Base-by-base conservation (phyloP, 2,329 filamentous ascomycete species). In the Chaetomiaceae sp. region DNA sequence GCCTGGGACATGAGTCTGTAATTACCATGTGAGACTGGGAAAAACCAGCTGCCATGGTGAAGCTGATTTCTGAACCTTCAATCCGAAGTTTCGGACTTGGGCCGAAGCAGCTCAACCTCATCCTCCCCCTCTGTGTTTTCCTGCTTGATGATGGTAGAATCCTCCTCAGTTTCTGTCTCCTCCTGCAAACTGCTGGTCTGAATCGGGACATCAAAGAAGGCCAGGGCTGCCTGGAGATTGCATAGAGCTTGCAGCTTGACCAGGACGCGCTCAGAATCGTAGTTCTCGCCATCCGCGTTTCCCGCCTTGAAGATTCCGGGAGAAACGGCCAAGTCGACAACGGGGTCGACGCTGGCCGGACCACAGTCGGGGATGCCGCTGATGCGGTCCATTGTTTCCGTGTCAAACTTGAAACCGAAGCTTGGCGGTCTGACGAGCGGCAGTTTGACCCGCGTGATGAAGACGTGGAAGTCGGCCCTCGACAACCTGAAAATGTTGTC, bases 301-400 rank as follows among this genome's bases (percentile, higher is more conserved):
- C 52, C 48, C 19, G 39, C 30, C 19, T 58, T 57, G 19, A 55
- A 4, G 19, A 58, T 48, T 1, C 50, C 49, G 5, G 56, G 54
- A 2, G 50, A 48, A 20, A 54, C 42, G 14, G 35, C 46, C 5
- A 54, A 34, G 21, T 53, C 49, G 12, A 52, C 48, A 16, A 19
- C 30, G 8, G 20, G 5, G 5, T 14, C 6, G 31, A n/a, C 5
- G 20, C 8, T 31, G 19, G n/a, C 4, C 6, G 5, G 16, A 9
- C 3, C 21, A 16, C 27, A 14, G 8, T 17, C 6, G 10, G 40
- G 27, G 37, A 49, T 5, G 13, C 31, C 16, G 5, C 42, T 19
- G 25, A 30, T 20, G 8, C 17, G 4, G 9, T 55, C 44, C 55
- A 57, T 57, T 1, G 31, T 46, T 17, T 49, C 33, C 2, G 35